These are phyloP conservation scores for Xylaria telfairii DNA, from an alignment of 495 filamentous ascomycete species.

Conservation along the genomic window DNA sequence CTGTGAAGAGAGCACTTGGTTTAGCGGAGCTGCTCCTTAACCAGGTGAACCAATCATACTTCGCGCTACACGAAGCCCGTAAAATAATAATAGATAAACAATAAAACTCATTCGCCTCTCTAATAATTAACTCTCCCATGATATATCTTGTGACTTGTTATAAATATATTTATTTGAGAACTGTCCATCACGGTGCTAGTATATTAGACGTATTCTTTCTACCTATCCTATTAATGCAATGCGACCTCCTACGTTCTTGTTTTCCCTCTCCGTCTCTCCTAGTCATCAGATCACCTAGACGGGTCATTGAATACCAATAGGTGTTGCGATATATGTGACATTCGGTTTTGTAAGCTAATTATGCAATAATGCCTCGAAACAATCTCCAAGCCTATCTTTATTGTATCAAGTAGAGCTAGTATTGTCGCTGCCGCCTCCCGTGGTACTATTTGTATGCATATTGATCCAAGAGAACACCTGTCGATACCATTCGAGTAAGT, in stretches of 20 bases:
- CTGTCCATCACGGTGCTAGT: not conserved
- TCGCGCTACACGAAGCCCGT: too few species aligned
- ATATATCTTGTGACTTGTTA: not conserved
- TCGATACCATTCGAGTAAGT: conserved; percentile 70
- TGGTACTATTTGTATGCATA: conserved; percentile 16
- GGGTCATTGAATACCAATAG: too few species aligned
- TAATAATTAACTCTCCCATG: too few species aligned
- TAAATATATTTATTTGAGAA: not conserved
- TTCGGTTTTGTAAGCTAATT: not conserved
- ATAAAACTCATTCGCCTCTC: too few species aligned
- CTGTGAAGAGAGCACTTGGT: not conserved
- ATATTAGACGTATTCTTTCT: not conserved
- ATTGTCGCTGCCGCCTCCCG: not conserved
- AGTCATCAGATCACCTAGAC: too few species aligned
- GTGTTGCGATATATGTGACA: too few species aligned
- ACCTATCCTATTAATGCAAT: not conserved
- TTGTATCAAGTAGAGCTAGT: not conserved
- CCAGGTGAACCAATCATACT: too few species aligned
- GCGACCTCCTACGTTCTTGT: too few species aligned
- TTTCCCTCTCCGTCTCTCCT: not conserved
- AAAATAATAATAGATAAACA: too few species aligned
- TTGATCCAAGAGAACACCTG: conserved; percentile 71
- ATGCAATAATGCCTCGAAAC: not conserved
- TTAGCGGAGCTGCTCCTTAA: not conserved
- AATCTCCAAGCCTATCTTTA: not conserved